Conservation (phyloP, 495 filamentous ascomycete species). For the Lepidopterella palustris region DNA sequence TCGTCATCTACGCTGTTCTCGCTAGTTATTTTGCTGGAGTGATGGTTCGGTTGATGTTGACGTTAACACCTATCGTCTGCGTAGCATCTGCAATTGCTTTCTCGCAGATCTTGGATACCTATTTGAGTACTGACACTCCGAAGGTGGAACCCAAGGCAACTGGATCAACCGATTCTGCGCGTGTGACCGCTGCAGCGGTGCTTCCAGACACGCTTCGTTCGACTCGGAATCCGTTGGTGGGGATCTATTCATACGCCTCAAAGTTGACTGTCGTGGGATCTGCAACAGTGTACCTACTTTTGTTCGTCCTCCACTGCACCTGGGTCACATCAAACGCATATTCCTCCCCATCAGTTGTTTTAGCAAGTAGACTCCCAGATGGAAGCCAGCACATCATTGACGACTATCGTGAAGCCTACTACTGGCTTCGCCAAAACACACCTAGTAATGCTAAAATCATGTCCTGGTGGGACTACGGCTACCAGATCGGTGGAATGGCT, state of each 20-base stretch:
- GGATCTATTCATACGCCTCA: constrained; percentile 74
- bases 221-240: constrained; percentile 65
- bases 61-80: constrained; percentile 92
- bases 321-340: constrained; percentile 99
- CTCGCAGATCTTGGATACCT: constrained; percentile 85
- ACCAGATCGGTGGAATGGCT: constrained; percentile 99
- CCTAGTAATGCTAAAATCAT: constrained; percentile 93
- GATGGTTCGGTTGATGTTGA: constrained; percentile 99
- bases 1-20: constrained; percentile 92
- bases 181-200: constrained; percentile 34
- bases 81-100: constrained; percentile 85
- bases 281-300: constrained; percentile 70
- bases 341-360: constrained; percentile 93
- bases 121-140: constrained; percentile 54
- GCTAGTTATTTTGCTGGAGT: constrained; percentile 98
- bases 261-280: constrained; percentile 66
- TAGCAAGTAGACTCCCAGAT: constrained; percentile 87
- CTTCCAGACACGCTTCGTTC: constrained; percentile 53
- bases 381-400: constrained; percentile 98
- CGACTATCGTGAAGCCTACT: constrained; percentile 98
- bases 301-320: constrained; percentile 96
- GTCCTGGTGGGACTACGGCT: constrained; percentile 99
- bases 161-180: constrained; percentile 39
- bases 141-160: constrained; percentile 46
- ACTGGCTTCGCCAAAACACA: constrained; percentile 98